Base-by-base conservation (phyloP, 2,329 filamentous ascomycete species). In the Blastomyces silverae region DNA sequence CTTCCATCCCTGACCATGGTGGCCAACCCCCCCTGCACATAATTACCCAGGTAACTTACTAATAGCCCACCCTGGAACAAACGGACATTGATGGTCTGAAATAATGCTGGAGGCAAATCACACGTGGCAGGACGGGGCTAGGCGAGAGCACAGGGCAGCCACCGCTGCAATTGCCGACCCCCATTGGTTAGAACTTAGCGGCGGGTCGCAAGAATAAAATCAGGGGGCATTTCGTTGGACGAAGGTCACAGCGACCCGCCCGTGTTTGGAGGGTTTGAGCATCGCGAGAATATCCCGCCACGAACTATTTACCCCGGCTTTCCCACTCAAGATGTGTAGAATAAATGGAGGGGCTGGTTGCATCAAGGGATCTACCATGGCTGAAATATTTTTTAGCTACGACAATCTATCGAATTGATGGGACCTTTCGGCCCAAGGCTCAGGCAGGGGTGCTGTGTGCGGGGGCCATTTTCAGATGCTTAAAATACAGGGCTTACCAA, bases 121-220 rank as follows among this genome's bases (percentile, higher is more conserved):
- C 50, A 53, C 50, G 50, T 53, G 50, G 50, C 50, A 53, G 10
- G 50, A 53, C 25, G 13, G 25, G 22, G 50, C 50, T 53, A 53
- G 25, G 28, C 50, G 13, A 31, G 15, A 53, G 22, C 50, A 31
- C 25, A 28, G 50, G 25, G 25, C 25, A 53, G 28, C 25, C 10
- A 17, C 22, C 22, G 10, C 4, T 11, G 1, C 44, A 22, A 31
- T 2, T 53, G 8, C 50, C 4, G 22, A 28, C 3, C 25, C 22
- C 50, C 22, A 52, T 53, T 53, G 50, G 50, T 25, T 28, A n/a
- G n/a, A n/a, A n/a, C n/a, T n/a, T n/a, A 4, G 25, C 4, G 3
- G 17, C 42, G 17, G 13, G 50, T 53, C 4, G 22, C 31, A 34
- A 17, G 34, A 37, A 11, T 37, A 13, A 53, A 53, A 17, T n/a